These are phyloP conservation scores for Diophrys appendiculata DNA, from an alignment of 73 alveolate species.

Conservation along the genomic window DNA sequence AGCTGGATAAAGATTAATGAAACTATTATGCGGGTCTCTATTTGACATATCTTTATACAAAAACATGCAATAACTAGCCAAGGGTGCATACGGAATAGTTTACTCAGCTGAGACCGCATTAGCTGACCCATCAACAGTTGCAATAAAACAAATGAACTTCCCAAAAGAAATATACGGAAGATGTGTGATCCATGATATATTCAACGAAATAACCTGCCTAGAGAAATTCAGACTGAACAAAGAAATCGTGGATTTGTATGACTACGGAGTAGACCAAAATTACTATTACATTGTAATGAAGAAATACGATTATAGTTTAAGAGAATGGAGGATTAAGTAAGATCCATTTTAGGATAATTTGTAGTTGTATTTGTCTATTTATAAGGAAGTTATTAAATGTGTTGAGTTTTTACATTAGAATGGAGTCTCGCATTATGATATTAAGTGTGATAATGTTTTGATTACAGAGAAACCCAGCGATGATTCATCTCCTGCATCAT, in stretches of 20 bases:
- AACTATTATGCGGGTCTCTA: conserved; percentile 82
- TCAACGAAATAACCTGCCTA: conserved; percentile 95
- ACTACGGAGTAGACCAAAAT: conserved; percentile 93
- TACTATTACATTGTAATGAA: conserved; percentile 96
- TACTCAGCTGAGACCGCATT: conserved; percentile 87
- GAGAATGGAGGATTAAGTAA: conserved; percentile 92
- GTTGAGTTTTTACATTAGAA: conserved; percentile 88
- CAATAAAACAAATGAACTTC: conserved; percentile 90
- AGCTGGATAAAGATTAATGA: conserved; percentile 89
- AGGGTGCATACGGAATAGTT: conserved; percentile 97
- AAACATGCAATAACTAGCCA: conserved; percentile 90
- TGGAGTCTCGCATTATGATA: conserved; percentile 96
- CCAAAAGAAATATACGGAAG: conserved; percentile 93
- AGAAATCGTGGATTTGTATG: conserved; percentile 95
- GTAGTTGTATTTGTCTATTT: conserved; percentile 84
- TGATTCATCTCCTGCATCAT: conserved; percentile 36
- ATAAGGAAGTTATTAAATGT: conserved; percentile 89
- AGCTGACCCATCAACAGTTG: conserved; percentile 91
- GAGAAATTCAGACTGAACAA: conserved; percentile 91
- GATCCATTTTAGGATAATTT: conserved; percentile 82
- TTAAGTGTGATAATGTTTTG: conserved; percentile 95
- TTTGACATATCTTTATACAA: conserved; percentile 84
- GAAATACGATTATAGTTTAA: conserved; percentile 88
- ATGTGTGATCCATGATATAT: conserved; percentile 94
- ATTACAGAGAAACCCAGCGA: conserved; percentile 13